Conservation (phyloP, 2,329 filamentous ascomycete species). For the Cercospora zeina region DNA sequence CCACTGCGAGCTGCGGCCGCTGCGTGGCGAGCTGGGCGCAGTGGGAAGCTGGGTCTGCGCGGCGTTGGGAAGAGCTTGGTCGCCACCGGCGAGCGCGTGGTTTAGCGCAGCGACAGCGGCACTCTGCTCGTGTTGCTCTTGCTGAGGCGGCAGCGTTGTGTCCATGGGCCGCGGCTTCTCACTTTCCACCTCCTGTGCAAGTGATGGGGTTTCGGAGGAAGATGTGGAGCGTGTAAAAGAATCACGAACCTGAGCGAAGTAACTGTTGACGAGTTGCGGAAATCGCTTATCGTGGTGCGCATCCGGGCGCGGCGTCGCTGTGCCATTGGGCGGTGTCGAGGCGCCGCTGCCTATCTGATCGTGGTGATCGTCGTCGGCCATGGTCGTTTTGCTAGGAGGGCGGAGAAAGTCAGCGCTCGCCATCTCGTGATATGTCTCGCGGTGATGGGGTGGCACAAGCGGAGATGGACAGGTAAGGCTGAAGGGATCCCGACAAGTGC, state of each 20-base stretch:
- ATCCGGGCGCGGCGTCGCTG: slow-evolving; percentile 91
- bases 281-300: slow-evolving; percentile 83
- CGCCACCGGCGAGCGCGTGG: slow-evolving; percentile 27
- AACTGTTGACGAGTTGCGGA: slow-evolving; percentile 89
- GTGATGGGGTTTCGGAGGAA: slow-evolving; percentile 38
- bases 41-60: slow-evolving; percentile 34
- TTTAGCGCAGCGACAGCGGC: slow-evolving; percentile 26
- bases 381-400: slow-evolving; percentile 38
- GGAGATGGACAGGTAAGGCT: slow-evolving; percentile 25
- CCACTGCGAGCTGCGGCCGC: slow-evolving; percentile 25
- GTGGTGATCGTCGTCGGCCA: slow-evolving; percentile 62
- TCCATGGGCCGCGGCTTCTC: slow-evolving; percentile 21
- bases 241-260: slow-evolving; percentile 99
- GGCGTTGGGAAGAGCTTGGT: slow-evolving; percentile 17
- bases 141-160: slow-evolving; percentile 22
- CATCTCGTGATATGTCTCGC: slow-evolving; percentile 26
- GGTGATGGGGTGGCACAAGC: slow-evolving; percentile 22
- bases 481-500: slow-evolving; percentile 14
- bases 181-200: slow-evolving; percentile 29
- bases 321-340: slow-evolving; percentile 77
- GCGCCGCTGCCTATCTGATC: slow-evolving; percentile 78
- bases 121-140: slow-evolving; percentile 27
- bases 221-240: slow-evolving; percentile 52
- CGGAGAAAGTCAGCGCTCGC: slow-evolving; percentile 34
- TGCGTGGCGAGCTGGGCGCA: slow-evolving; percentile 41